Base-by-base conservation (phyloP, 805 yeast genomes). In the Lipomyces spencermartinsiae region DNA sequence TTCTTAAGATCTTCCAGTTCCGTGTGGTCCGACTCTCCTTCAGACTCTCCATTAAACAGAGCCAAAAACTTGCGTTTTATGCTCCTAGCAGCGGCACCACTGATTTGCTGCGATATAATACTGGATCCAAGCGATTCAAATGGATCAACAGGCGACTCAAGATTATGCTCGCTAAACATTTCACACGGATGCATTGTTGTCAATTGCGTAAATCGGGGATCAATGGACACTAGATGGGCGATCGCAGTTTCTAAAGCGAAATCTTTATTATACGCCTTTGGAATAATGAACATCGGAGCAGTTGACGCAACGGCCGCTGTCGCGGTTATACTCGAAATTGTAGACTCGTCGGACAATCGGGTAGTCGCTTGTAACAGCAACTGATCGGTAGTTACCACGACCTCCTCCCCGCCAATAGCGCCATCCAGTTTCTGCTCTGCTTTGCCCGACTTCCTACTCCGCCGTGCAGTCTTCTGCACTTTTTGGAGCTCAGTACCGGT, bases 41-140 rank as follows among this genome's bases (percentile, higher is more conserved):
- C 61, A 35, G 58, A 1, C 49, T 34, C 35, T 4, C 73, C 79
- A 16, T 73, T 79, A 69, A 80, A 84, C 16, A 78, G 67, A 22
- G 76, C 74, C 22, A 75, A 74, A 64, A 91, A 83, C 71, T 85
- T 83, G 10, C 69, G 67, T 65, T 84, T 82, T 37, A 93, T 90
- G 0, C 93, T 83, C 9, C 74, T 77, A 0, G 97, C 97, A 0
- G 97, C 96, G 0, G 86, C 83, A 0, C 97, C 97, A 71, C 91
- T 87, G 10, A 91, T 85, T 75, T 90, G 95, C 76, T 91, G 95
- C 0, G 89, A 83, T 2, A 90, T 84, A 2, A 91, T 85, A 4
- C 86, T 82, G 56, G 81, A 77, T 1, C 81, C 81, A 8, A 86
- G 75, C 22, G 80, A 78, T 29, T 78, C 77, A 68, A 83, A 85